phyloP scores from a whole-genome alignment of 2,329 filamentous ascomycete species.

The Penicillium sp. region DNA sequence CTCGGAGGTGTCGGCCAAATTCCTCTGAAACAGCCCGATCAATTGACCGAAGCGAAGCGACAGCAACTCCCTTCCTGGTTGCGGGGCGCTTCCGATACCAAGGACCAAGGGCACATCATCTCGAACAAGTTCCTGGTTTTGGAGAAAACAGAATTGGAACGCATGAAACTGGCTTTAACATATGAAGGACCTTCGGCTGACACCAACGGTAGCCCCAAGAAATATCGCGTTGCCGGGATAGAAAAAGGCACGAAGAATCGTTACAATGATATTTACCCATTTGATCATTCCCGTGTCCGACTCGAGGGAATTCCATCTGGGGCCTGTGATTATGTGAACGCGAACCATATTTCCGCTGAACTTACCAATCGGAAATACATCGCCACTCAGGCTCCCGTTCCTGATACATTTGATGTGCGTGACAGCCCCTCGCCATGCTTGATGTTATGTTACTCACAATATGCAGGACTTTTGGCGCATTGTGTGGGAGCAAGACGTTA shows the following conservation, averaged over 20 bases:
- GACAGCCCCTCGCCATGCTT: background rate
- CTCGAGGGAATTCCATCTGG: conserved; percentile 65
- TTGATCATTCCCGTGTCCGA: conserved; percentile 86
- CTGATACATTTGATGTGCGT: conserved; percentile 82
- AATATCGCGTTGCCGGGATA: conserved; percentile 79
- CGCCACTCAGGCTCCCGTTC: conserved; percentile 88
- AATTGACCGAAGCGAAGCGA: conserved; percentile 48
- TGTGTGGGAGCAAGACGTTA: conserved; percentile 93
- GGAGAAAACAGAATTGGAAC: conserved; percentile 78
- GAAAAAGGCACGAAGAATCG: conserved; percentile 94
- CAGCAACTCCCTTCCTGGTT: conserved; percentile 73
- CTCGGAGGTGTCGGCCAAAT: conserved; percentile 88
- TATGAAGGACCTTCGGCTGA: conserved; percentile 53
- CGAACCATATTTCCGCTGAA: conserved; percentile 76
- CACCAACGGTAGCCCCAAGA: conserved; percentile 39
- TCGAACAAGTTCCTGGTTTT: conserved; percentile 81
- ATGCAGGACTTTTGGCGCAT: conserved; percentile 93
- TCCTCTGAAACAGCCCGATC: conserved; percentile 56
- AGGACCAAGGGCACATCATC: conserved; percentile 73
- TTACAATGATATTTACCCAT: conserved; percentile 97
- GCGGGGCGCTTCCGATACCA: conserved; percentile 60
- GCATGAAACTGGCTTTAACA: conserved; percentile 82
- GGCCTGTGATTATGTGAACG: conserved; percentile 91
- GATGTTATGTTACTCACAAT: background rate
- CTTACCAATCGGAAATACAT: conserved; percentile 91